Conservation (phyloP, 2,329 filamentous ascomycete genomes). For the Daldinia eschscholtzii region DNA sequence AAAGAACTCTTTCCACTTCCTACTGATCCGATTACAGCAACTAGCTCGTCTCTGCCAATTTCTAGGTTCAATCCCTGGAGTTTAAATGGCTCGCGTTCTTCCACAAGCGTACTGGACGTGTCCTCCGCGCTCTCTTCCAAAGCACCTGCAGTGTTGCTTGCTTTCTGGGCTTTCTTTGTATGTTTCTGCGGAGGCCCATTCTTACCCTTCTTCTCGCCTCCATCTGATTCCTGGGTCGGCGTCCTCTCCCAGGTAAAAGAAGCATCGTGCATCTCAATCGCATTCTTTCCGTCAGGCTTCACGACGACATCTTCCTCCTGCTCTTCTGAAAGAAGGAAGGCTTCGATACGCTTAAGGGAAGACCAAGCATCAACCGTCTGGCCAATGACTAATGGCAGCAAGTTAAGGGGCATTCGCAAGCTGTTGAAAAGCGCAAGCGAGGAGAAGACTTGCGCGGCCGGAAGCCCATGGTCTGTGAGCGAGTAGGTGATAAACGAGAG, state of each 20-base stretch:
- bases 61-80: slow-evolving; percentile 76
- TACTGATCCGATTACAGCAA: slow-evolving; percentile 89
- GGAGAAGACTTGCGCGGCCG: slow-evolving; percentile 87
- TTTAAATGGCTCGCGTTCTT: slow-evolving; percentile 77
- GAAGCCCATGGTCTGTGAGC: slow-evolving; percentile 73
- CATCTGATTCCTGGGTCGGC: slow-evolving; percentile 65
- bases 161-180: slow-evolving; percentile 47
- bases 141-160: slow-evolving; percentile 51
- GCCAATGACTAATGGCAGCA: slow-evolving; percentile 88
- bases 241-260: slow-evolving; percentile 90
- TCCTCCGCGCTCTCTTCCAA: slow-evolving; percentile 62
- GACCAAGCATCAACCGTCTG: slow-evolving; percentile 91
- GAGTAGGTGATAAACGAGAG: slow-evolving; percentile 89
- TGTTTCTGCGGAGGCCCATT: slow-evolving; percentile 56
- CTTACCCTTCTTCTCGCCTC: slow-evolving; percentile 64
- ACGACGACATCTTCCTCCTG: slow-evolving; percentile 75
- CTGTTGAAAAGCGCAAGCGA: slow-evolving; percentile 95
- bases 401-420: slow-evolving; percentile 87
- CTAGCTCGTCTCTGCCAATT: slow-evolving; percentile 79
- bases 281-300: slow-evolving; percentile 70
- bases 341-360: slow-evolving; percentile 86
- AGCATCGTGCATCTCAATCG: slow-evolving; percentile 78
- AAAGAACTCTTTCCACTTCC: slow-evolving; percentile 92
- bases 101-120: slow-evolving; percentile 67
- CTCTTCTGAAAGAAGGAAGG: slow-evolving; percentile 90